These are phyloP conservation scores for Odontarrhena argentea DNA, from an alignment of 345 rosid species.

Conservation along the genomic window DNA sequence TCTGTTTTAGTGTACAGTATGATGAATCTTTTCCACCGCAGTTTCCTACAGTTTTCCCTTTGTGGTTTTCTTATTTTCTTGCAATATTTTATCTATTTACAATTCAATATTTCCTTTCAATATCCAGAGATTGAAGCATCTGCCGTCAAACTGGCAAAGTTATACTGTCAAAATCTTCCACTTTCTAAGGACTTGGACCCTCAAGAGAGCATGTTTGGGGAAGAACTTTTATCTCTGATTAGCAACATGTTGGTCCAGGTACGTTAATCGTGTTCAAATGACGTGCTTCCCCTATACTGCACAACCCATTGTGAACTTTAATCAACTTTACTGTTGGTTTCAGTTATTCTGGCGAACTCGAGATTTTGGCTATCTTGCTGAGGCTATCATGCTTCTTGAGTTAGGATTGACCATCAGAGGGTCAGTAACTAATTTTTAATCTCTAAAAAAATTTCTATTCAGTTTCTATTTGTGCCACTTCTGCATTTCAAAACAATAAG, in stretches of 20 bases:
- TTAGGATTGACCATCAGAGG: constrained; percentile 79
- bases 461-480: constrained; percentile 3
- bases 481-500: not conserved
- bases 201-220: constrained; percentile 93
- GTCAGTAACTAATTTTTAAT: constrained; percentile 44
- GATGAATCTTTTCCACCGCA: constrained; percentile 9
- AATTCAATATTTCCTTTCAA: constrained; percentile 31
- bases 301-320: not conserved
- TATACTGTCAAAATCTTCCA: constrained; percentile 70
- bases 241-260: constrained; percentile 91
- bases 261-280: constrained; percentile 24
- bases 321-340: constrained; percentile 27
- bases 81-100: constrained; percentile 16
- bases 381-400: constrained; percentile 93
- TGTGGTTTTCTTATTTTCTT: constrained; percentile 4
- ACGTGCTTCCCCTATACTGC: not conserved
- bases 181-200: constrained; percentile 91
- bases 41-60: constrained; percentile 15
- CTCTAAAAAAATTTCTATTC: not conserved
- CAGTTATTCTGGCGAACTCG: constrained; percentile 84
- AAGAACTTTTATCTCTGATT: constrained; percentile 77
- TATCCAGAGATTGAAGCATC: constrained; percentile 63
- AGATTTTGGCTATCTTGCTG: constrained; percentile 73
- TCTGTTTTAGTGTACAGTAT: constrained; percentile 20
- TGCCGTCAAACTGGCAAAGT: constrained; percentile 65